A percentile compares a stretch with the other conserved stretches of the same genome.
phyloP scores from a whole-genome alignment of 2,329 filamentous ascomycete species.

The Cladosporium sp. region DNA sequence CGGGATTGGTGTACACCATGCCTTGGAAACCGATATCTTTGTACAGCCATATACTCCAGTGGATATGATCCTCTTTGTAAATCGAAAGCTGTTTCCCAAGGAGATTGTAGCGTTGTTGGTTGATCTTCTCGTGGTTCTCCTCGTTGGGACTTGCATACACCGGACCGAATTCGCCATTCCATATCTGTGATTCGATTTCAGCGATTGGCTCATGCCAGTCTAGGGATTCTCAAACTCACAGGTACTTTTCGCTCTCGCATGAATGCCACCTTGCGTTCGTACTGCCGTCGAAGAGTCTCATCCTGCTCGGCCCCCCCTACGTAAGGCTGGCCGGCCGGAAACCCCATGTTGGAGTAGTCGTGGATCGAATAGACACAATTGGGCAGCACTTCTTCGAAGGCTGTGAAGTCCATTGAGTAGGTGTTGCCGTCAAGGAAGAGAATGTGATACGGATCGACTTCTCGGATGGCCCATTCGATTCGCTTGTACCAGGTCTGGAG shows the following conservation, averaged over 20 bases:
- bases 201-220: conserved; percentile 12
- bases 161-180: conserved; percentile 47
- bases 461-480: conserved; percentile 42
- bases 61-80: conserved; percentile 47
- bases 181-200: conserved; percentile 26
- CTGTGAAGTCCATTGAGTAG: conserved; percentile 37
- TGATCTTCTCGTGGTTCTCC: conserved; percentile 36
- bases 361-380: conserved; percentile 48
- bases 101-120: conserved; percentile 38
- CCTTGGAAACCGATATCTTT: conserved; percentile 32
- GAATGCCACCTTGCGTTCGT: conserved; percentile 44
- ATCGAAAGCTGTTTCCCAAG: conserved; percentile 44
- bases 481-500: conserved; percentile 43
- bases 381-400: conserved; percentile 38
- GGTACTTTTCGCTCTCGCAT: conserved; percentile 38
- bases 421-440: conserved; percentile 34
- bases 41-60: conserved; percentile 49
- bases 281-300: conserved; percentile 37
- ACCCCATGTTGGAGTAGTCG: conserved; percentile 49
- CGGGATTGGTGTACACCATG: conserved; percentile 23
- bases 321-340: conserved; percentile 40
- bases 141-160: conserved; percentile 40
- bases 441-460: conserved; percentile 45
- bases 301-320: conserved; percentile 40
- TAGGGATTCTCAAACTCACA: conserved; percentile 9